A percentile compares a stretch with the other conserved stretches of the same genome.
Conservation (phyloP, 139 green algal genomes). For the Mesotaenium endlicherianum region DNA sequence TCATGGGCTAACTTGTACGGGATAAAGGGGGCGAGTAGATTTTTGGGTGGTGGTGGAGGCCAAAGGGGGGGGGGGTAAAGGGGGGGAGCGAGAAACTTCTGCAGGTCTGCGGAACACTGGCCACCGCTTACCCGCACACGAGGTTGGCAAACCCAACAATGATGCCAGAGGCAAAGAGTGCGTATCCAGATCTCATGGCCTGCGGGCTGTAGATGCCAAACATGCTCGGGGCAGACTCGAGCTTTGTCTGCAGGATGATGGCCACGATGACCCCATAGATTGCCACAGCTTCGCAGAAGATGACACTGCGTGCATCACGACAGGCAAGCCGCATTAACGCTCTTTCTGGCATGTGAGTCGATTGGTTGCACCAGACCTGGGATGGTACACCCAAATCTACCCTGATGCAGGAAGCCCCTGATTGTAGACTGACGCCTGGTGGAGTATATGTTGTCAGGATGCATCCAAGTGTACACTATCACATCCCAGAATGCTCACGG, state of each 20-base stretch:
- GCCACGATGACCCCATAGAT: slow-evolving; percentile 99
- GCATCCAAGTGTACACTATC: no score
- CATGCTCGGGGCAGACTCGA: slow-evolving; percentile 60
- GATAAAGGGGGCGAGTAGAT: no score
- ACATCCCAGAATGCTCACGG: no score
- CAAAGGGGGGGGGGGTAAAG: no score
- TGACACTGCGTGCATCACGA: slow-evolving; percentile 66
- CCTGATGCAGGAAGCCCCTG: no score
- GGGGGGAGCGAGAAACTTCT: no score
- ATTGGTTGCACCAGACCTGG: not conserved
- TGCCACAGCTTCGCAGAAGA: slow-evolving; percentile 98
- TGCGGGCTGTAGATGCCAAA: slow-evolving; percentile 57
- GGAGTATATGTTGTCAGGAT: no score
- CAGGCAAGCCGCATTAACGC: not conserved
- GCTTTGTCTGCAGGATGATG: slow-evolving; percentile 98
- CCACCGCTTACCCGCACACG: slow-evolving; percentile 76
- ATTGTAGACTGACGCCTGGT: no score
- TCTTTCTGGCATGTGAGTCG: not conserved
- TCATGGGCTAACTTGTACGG: no score
- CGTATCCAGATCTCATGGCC: slow-evolving; percentile 76
- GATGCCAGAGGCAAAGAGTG: slow-evolving; percentile 88
- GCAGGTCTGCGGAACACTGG: no score
- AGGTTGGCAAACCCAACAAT: slow-evolving; percentile 95
- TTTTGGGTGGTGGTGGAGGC: no score
- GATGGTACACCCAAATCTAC: no score